These are phyloP conservation scores for Lepidium sativum DNA, from an alignment of 345 rosid genomes.

Conservation along the genomic window DNA sequence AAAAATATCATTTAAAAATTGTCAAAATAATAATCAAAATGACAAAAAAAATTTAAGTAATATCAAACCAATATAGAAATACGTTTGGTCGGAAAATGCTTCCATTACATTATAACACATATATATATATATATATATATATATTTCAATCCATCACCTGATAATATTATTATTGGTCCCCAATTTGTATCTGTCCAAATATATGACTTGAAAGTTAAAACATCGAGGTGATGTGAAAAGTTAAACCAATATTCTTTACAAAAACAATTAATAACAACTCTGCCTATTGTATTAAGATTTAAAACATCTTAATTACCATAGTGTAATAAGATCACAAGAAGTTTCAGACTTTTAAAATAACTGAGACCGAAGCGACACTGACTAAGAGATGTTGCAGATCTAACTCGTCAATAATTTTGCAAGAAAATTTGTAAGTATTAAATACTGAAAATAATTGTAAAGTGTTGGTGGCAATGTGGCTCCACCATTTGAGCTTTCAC, in stretches of 20 bases:
- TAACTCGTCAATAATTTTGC: background rate
- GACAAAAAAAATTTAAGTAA: too few species aligned
- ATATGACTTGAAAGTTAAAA: conserved; percentile 3
- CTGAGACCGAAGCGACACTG: conserved; percentile 10
- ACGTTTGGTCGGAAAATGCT: too few species aligned
- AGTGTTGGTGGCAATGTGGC: conserved; percentile 28
- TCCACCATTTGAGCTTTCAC: conserved; percentile 17
- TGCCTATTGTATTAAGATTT: background rate
- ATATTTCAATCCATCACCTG: background rate
- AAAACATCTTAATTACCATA: background rate
- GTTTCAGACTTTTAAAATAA: too few species aligned
- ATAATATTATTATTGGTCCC: background rate
- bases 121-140: background rate
- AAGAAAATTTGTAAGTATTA: background rate
- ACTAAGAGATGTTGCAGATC: conserved; percentile 7
- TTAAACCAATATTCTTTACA: background rate
- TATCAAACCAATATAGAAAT: too few species aligned
- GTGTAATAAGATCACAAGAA: background rate
- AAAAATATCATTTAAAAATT: background rate
- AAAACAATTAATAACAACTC: background rate
- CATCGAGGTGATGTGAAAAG: background rate
- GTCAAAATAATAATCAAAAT: background rate
- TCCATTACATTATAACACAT: too few species aligned
- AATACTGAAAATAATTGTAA: background rate
- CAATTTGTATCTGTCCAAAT: background rate